Base-by-base conservation (phyloP, 2,329 filamentous ascomycete species). In the Thelonectria rubi region DNA sequence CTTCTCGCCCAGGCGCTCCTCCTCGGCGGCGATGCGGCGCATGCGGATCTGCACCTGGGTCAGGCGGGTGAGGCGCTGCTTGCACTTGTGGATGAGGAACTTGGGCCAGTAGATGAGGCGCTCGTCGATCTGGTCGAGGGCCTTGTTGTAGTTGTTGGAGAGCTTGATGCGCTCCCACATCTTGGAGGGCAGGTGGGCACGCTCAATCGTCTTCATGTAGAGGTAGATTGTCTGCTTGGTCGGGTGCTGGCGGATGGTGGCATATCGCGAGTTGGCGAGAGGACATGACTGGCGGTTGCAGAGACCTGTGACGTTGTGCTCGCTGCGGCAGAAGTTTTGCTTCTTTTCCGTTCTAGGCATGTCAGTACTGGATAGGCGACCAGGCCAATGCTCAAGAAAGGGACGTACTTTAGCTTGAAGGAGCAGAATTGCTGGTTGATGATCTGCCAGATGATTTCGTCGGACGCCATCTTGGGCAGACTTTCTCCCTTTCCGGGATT, bases 371-470 rank as follows among this genome's bases (percentile, higher is more conserved):
- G 4, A 14, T 9, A 59, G 15, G 6, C 2, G 30, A 45, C 26
- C 26, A 5, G 4, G n/a, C 18, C 11, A 53, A 39, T 20, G 5
- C 37, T 53, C 26, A 26, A 30, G 26, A 14, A 55, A 20, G 12
- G 34, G 17, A 71, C 86, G 70, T 80, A 93, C 88, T 97, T 97
- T 69, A 98, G 84, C 76, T 97, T 97, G 84, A 94, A 98, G 53
- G 91, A 90, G 82, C 95, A 98, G 77, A 95, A 96, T 75, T 94
- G 91, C 79, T 95, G 92, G 79, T 97, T 96, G 70, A 97, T 97
- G 60, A 97, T 92, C 77, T 94, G 89, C 95, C 95, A 99, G 66
- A 98, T 90, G 68, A 98, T 96, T 80, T 98, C 94, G 83, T 98
- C 94, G 65, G 93, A 96, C 60, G 92, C 88, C 91, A 95, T 96